Percentiles rank a stretch among this genome's conserved stretches.
These are phyloP conservation scores for Handroanthus guayacan DNA, from an alignment of 257 asterid species.

Conservation along the genomic window DNA sequence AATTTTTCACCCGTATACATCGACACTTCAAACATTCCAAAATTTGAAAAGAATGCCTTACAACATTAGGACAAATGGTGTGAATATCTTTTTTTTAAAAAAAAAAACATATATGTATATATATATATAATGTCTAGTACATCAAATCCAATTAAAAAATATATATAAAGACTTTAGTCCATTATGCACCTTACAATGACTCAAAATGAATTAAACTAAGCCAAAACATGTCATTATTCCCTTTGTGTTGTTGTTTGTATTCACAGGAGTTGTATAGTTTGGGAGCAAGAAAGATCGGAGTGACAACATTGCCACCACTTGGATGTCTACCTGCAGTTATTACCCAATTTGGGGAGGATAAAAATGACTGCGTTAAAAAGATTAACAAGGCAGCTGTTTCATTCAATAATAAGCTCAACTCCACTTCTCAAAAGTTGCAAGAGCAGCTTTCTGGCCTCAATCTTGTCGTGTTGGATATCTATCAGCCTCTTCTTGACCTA, in stretches of 20 bases:
- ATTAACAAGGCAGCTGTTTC: slow-evolving; percentile 69
- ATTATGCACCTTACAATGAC: no score
- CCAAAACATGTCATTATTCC: background rate
- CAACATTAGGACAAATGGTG: no score
- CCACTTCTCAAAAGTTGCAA: slow-evolving; percentile 67
- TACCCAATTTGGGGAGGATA: slow-evolving; percentile 78
- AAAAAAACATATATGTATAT: no score
- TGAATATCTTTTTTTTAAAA: no score
- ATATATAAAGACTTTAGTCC: no score
- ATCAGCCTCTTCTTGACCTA: slow-evolving; percentile 68
- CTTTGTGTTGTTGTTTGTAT: background rate
- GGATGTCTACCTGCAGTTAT: slow-evolving; percentile 86
- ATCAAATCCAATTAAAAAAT: no score
- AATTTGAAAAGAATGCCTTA: no score
- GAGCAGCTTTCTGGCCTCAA: slow-evolving; percentile 59
- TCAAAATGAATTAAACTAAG: no score
- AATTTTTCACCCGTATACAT: no score
- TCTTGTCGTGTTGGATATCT: slow-evolving; percentile 75
- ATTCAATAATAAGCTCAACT: slow-evolving; percentile 74
- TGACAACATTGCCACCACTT: slow-evolving; percentile 84
- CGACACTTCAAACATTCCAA: no score
- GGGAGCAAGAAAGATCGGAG: slow-evolving; percentile 93
- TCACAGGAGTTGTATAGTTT: slow-evolving; percentile 50
- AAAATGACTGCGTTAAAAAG: slow-evolving; percentile 66
- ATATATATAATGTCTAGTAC: no score